phyloP scores from a whole-genome alignment of 345 rosid species.

The Populus davidiana region DNA sequence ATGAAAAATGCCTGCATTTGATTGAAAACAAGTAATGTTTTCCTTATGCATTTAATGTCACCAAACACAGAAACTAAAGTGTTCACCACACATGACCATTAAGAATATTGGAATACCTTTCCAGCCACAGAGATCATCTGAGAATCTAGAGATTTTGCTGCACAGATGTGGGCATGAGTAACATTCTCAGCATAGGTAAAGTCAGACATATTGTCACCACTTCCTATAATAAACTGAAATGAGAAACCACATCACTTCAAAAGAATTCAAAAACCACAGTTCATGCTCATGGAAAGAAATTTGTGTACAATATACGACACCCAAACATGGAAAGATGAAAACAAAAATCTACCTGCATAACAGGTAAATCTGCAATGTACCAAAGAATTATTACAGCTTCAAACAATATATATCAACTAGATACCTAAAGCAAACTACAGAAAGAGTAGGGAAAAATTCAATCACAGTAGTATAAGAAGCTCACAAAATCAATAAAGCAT shows the following conservation, averaged over 20 bases:
- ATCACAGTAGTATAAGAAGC: background rate
- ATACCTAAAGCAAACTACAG: background rate
- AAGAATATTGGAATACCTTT: constrained; percentile 50
- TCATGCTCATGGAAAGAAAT: background rate
- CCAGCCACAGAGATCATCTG: constrained; percentile 73
- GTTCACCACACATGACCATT: background rate
- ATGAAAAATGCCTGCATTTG: constrained; percentile 81
- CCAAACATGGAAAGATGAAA: too few relatives aligned
- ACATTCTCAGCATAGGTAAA: constrained; percentile 88
- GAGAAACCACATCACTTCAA: constrained; percentile 39
- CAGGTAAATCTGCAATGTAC: too few relatives aligned
- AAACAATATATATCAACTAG: background rate
- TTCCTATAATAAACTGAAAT: constrained; percentile 83
- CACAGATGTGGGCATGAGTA: constrained; percentile 78
- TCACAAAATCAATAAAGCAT: background rate
- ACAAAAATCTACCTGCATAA: too few relatives aligned
- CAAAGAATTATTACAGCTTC: too few relatives aligned
- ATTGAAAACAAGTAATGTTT: constrained; percentile 6
- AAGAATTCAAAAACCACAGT: background rate
- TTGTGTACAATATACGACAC: background rate
- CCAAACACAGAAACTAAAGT: background rate
- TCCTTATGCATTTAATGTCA: constrained; percentile 4
- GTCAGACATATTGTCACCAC: constrained; percentile 80
- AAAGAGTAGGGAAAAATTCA: background rate
- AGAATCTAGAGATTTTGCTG: constrained; percentile 70